Evolutionary conservation across 2,329 filamentous ascomycete genomes (phyloP), one percentile per base, ranked within the genome.

Genomic region (Aureobasidium leucospermi): DNA sequence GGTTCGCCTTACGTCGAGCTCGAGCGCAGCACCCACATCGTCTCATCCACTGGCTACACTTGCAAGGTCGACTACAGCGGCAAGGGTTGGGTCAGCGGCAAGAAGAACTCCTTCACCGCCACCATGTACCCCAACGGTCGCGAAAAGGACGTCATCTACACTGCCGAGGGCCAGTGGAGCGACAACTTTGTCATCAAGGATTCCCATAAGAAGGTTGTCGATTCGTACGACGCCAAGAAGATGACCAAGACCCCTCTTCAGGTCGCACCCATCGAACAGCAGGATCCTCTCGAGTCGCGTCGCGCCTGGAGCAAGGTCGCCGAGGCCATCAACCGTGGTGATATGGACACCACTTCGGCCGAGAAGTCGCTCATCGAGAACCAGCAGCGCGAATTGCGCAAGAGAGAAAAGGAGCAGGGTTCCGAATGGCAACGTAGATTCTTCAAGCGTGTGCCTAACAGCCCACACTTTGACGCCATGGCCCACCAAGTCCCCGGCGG

Each of bases 311-410:
- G 82, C 63, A 89, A 89, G 68, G 93, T 97, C 29, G 90, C 90
- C 0, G 82, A 83, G 32, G 90, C 86, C 48, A 94, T 97, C 67
- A 80, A 84, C 60, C 84, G 81, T 65, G 89, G 90, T 60, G 90
- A 96, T 72, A 90, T 96, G 82, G 90, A 96, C 66, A 77, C 82
- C 4, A 90, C 90, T 0, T 85, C 85, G 1, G 70, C 76, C 13
- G 89, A 96, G 71, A 97, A 97, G 79, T 82, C 83, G 60, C 89
- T 90, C 74, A 96, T 97, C 64, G 94, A 97, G 75, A 89, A 90
- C 66, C 85, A 86, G 38, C 93, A 97, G 78, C 85, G 91, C 13
- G 89, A 82, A 73, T 79, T 85, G 75, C 85, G 92, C 64, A 83
- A 83, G 70, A 79, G 84, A 68, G 92, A 96, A 72, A 84, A 84